A percentile compares a stretch with the other conserved stretches of the same genome.
Conservation (phyloP, 306 rosid genomes). For the Hippophae gyantsensis region DNA sequence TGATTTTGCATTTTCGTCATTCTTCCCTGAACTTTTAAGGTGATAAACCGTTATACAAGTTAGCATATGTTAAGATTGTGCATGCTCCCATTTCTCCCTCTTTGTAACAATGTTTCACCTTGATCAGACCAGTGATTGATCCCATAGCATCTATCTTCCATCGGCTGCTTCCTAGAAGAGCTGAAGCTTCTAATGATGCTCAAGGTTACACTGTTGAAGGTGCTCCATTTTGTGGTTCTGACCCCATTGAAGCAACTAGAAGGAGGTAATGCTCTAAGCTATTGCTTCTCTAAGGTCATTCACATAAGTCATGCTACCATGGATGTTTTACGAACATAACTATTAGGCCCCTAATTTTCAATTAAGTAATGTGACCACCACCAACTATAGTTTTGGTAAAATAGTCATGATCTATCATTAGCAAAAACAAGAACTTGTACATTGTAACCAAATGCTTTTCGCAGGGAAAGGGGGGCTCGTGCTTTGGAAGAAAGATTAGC, state of each 20-base stretch:
- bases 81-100: slow-evolving; percentile 4
- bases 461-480: slow-evolving; percentile 90
- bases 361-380: background rate
- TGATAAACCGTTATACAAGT: slow-evolving; percentile 14
- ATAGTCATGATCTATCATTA: background rate
- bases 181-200: slow-evolving; percentile 34
- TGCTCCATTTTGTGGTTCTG: slow-evolving; percentile 78
- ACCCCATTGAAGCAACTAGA: slow-evolving; percentile 83
- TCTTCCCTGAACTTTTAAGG: slow-evolving; percentile 88
- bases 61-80: slow-evolving; percentile 3
- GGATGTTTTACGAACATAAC: background rate
- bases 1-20: slow-evolving; percentile 84
- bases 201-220: slow-evolving; percentile 43
- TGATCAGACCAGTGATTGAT: slow-evolving; percentile 67
- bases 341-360: background rate
- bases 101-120: slow-evolving; percentile 13
- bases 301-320: background rate
- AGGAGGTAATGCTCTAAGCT: slow-evolving; percentile 47
- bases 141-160: slow-evolving; percentile 77
- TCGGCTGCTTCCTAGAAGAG: slow-evolving; percentile 83
- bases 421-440: slow-evolving; percentile 9
- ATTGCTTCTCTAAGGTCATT: slow-evolving; percentile 12
- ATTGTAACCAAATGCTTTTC: slow-evolving; percentile 17
- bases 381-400: no score
- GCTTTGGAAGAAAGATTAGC: slow-evolving; percentile 92